Percentiles rank a stretch among this genome's conserved stretches.
Conservation (phyloP, 176 grass and related monocot genomes). For the Thinopyrum elongatum region DNA sequence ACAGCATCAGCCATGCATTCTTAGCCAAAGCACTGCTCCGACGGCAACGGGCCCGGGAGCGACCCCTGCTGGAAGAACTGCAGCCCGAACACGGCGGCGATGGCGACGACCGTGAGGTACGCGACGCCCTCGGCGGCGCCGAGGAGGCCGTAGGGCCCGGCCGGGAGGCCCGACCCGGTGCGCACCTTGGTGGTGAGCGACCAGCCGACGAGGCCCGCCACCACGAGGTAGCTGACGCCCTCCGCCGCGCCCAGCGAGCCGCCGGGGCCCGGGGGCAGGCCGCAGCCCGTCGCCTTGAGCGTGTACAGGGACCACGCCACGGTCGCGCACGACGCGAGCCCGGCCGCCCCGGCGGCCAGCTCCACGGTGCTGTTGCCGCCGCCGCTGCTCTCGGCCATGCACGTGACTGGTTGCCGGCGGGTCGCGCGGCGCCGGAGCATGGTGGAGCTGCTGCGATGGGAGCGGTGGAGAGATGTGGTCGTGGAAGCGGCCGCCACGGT, state of each 20-base stretch:
- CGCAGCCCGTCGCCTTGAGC: constrained; percentile 71
- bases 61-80: constrained; percentile 67
- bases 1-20: too few relatives aligned
- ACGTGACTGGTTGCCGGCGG: not conserved
- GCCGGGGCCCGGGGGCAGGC: constrained; percentile 66
- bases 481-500: not conserved
- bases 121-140: constrained; percentile 77
- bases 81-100: constrained; percentile 60
- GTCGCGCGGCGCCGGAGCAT: not conserved
- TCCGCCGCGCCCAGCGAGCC: constrained; percentile 70
- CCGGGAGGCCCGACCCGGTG: constrained; percentile 71
- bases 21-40: constrained; percentile 71
- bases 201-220: constrained; percentile 68
- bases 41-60: constrained; percentile 64
- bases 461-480: not conserved
- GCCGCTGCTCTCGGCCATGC: constrained; percentile 44
- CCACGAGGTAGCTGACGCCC: constrained; percentile 75
- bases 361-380: constrained; percentile 44
- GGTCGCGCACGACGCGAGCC: constrained; percentile 51
- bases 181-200: constrained; percentile 70
- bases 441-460: not conserved
- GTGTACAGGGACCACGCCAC: constrained; percentile 80
- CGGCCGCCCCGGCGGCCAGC: constrained; percentile 32
- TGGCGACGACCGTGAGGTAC: constrained; percentile 48
- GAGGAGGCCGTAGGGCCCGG: constrained; percentile 63